Conservation (phyloP, 768 basidiomycete species). For the Collybia sordida region DNA sequence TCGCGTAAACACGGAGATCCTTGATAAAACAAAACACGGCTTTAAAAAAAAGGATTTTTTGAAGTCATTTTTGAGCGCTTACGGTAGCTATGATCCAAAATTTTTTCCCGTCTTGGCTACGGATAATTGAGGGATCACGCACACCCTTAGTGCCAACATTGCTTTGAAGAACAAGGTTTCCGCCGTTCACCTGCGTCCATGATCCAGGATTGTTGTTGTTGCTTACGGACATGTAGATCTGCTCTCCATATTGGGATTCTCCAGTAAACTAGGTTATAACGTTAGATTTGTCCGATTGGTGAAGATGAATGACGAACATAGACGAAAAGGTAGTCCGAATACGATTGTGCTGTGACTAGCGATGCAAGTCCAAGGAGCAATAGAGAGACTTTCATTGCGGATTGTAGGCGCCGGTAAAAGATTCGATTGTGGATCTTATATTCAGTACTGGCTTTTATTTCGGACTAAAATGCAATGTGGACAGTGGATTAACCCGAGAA, state of each 20-base stretch:
- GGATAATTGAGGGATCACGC: not conserved
- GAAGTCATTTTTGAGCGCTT: not conserved
- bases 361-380: not conserved
- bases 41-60: not conserved
- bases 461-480: no score
- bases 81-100: not conserved
- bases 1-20: not conserved
- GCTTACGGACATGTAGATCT: conserved; percentile 1
- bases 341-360: not conserved
- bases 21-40: not conserved
- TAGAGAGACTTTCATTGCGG: not conserved
- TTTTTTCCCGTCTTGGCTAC: not conserved
- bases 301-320: not conserved
- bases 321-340: not conserved
- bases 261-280: not conserved
- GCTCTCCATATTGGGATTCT: not conserved
- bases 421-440: no score
- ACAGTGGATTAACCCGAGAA: no score
- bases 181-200: not conserved
- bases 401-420: not conserved
- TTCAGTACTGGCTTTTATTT: no score
- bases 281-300: not conserved
- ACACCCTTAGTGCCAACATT: not conserved
- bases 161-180: conserved; percentile 1
- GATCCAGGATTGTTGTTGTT: not conserved